Evolutionary conservation across 1,139 yeast species (phyloP), one percentile per base, ranked within the genome.

Genomic region (Candida glucosophila): DNA sequence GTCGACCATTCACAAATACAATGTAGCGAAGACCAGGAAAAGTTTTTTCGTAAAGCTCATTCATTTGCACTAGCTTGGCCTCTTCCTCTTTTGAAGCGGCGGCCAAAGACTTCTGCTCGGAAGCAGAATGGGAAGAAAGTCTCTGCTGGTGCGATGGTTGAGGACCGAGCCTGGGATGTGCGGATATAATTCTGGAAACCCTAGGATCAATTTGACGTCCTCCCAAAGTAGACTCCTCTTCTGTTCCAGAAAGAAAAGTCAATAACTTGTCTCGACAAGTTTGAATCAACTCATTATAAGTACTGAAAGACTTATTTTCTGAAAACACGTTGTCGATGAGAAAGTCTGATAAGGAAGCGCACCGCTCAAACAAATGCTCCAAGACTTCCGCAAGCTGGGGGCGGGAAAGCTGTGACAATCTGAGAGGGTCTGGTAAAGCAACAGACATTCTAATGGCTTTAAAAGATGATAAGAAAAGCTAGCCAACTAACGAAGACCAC

Each of bases 121-220:
- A 52, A 16, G 65, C 56, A 2, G 94, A 80, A 42, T 80, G 90
- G 4, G 52, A 58, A 6, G 92, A 78, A 17, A 78, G 54, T 13
- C 52, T 46, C 14, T 53, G 48, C 24, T 58, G 36, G 10, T 35
- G 33, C 2, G 43, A 37, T 47, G 52, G 63, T 20, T 68, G 75
- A 36, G 64, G 85, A 1, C 88, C 96, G 15, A 86, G 60, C 31
- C 95, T 61, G n/a, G 96, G 96, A 52, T 86, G 96, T 0, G 95
- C 94, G 1, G 83, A 76, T 12, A 86, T 69, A 29, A 79, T 77
- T 23, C 65, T 54, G 26, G 65, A 43, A 6, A 72, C 47, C 13
- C 51, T 44, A 2, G 56, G 54, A 20, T 63, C 49, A 4, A 49
- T 32, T 1, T 42, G 35, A 5, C 15, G 15, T 3, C 35, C 35